Conservation (phyloP, 2,329 filamentous ascomycete species). For the Apiospora malaysiana region DNA sequence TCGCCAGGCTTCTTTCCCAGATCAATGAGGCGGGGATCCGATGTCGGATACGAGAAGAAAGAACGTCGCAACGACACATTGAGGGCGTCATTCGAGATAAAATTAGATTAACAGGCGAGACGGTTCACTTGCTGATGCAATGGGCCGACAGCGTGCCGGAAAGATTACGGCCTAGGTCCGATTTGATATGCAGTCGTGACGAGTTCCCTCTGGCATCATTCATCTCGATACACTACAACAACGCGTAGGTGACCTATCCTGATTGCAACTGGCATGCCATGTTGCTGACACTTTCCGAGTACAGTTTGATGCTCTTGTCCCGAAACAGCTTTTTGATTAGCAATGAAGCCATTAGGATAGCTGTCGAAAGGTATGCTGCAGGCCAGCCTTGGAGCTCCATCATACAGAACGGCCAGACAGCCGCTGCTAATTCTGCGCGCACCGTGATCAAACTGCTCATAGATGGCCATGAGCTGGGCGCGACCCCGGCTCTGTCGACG, state of each 20-base stretch:
- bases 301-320: constrained; percentile 22
- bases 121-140: constrained; percentile 20
- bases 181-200: constrained; percentile 22
- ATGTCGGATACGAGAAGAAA: constrained; percentile 21
- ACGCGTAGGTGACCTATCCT: constrained; percentile 18
- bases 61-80: constrained; percentile 4
- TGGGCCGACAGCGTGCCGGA: constrained; percentile 22
- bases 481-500: constrained; percentile 18
- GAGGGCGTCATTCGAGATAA: constrained; percentile 24
- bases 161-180: constrained; percentile 21
- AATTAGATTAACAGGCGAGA: constrained; percentile 22
- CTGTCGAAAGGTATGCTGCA: constrained; percentile 14
- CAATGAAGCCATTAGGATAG: constrained; percentile 20
- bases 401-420: constrained; percentile 23
- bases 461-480: constrained; percentile 21
- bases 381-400: constrained; percentile 23
- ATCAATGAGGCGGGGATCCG: constrained; percentile 21
- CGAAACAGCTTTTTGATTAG: constrained; percentile 25
- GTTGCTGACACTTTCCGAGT: background rate
- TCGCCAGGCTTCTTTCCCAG: background rate
- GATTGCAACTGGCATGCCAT: background rate
- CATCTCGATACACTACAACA: constrained; percentile 25
- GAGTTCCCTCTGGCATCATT: constrained; percentile 24
- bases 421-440: constrained; percentile 21
- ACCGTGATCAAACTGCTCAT: constrained; percentile 24